Evolutionary conservation across 495 filamentous ascomycete species (phyloP), one percentile per base, ranked within the genome.

Genomic region (Umbilicaria muhlenbergii): DNA sequence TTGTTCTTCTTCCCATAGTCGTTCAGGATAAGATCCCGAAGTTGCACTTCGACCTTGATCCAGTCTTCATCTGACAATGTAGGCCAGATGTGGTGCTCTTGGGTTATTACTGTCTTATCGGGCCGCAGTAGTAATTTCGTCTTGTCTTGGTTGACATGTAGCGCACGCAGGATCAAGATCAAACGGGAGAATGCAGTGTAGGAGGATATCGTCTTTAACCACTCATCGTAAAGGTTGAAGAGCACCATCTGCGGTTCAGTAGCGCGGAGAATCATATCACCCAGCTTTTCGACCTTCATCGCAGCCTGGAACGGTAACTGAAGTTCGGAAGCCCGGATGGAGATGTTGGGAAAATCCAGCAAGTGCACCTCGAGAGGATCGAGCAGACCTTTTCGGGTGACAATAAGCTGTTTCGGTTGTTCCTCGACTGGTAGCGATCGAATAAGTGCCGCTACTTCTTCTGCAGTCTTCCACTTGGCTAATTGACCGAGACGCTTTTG

Each of bases 1-100:
- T 96, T 95, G 63, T 96, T 99, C 71, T 96, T 96, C 77, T 96
- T 96, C 53, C 92, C 92, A 54, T 99, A 99, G 59, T 99, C 91
- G 46, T 95, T 94, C 45, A 99, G 60, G 50, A 99, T 96, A 42
- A 99, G 64, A 70, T 99, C 92, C 52, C 92, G 78, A 40, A 99
- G 66, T 57, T 94, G 86, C 45, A 86, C 84, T 73, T 99, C 92
- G 16, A 99, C 86, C 74, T 95, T 94, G 60, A 95, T 87, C 91
- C 92, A 99, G 51, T 94, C 88, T 44, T 99, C 92, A 49, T 99
- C 91, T 0, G 83, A 81, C 8, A 99, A 65, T 3, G 83, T 78
- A 1, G 92, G 92, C 92, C 92, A 99, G 59, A 99, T 96, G 56
- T 99, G 92, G 60, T 99, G 92, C 58, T 96, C 86, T 54, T 95